Percentiles rank a stretch among this genome's conserved stretches.
Conservation (phyloP, 768 basidiomycete genomes). For the Podaxis pistillaris region DNA sequence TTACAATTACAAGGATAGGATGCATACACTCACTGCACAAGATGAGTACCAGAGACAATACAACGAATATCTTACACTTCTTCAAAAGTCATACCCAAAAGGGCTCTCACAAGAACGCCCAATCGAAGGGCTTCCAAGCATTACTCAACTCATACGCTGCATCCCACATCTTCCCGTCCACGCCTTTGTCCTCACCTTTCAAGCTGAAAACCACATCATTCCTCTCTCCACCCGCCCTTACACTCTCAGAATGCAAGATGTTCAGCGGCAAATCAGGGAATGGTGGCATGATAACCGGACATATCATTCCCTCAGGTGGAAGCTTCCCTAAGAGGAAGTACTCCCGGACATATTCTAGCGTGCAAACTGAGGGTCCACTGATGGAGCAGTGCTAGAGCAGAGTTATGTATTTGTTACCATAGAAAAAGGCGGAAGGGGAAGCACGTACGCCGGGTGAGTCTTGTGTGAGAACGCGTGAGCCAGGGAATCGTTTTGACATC, state of each 20-base stretch:
- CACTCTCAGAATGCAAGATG: too few species aligned
- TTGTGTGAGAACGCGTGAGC: slow-evolving; percentile 41
- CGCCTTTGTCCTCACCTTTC: too few species aligned
- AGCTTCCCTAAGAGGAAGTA: slow-evolving; percentile 41
- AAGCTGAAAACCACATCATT: too few species aligned
- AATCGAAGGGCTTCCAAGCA: background rate
- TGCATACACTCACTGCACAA: background rate
- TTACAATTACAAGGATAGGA: too few species aligned
- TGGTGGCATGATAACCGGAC: slow-evolving; percentile 28
- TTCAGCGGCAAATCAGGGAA: slow-evolving; percentile 17
- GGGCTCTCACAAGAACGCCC: background rate
- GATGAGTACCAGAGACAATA: background rate
- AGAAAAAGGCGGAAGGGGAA: background rate
- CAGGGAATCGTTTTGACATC: slow-evolving; percentile 33
- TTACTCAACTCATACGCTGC: background rate
- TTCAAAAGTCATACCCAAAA: background rate
- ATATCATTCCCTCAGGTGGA: slow-evolving; percentile 38
- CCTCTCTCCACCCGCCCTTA: too few species aligned
- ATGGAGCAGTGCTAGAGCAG: slow-evolving; percentile 32
- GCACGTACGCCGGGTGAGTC: slow-evolving; percentile 36
- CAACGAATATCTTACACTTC: background rate
- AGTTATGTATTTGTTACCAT: background rate
- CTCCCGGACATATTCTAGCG: slow-evolving; percentile 29
- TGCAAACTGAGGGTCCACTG: slow-evolving; percentile 31
- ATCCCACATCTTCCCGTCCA: background rate